phyloP scores from a whole-genome alignment of 192 early-diverging fungal species.

The Globomyces pollinis-pini region DNA sequence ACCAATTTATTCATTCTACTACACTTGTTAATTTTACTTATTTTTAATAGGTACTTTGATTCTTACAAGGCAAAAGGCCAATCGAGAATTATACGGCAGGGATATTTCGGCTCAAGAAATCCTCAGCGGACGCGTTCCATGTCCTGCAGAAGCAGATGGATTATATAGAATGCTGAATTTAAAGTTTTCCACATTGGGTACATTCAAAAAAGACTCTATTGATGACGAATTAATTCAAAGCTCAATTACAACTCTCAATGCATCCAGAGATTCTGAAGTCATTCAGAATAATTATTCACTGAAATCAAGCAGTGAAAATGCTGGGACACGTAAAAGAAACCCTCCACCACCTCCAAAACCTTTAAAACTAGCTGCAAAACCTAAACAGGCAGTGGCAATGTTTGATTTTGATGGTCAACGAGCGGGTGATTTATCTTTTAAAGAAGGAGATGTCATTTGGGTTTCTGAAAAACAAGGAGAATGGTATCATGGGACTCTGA shows the following conservation, averaged over 20 bases:
- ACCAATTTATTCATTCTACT: too few species aligned
- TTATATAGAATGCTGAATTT: conserved; percentile 67
- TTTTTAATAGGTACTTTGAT: too few species aligned
- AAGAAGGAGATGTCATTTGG: conserved; percentile 68
- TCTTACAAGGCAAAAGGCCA: conserved; percentile 75
- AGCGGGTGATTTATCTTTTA: conserved; percentile 63
- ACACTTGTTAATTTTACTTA: too few species aligned
- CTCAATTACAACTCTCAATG: neutral
- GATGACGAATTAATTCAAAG: neutral
- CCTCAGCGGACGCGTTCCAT: conserved; percentile 57
- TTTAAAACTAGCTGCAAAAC: conserved; percentile 23
- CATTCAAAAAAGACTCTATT: neutral
- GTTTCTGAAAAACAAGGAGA: conserved; percentile 54
- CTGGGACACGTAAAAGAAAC: neutral
- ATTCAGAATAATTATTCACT: neutral
- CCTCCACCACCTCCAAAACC: conserved; percentile 40
- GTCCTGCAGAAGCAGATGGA: conserved; percentile 72
- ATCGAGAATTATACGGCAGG: conserved; percentile 72
- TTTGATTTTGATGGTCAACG: conserved; percentile 70
- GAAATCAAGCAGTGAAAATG: neutral
- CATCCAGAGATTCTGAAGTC: neutral
- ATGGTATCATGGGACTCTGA: conserved; percentile 72
- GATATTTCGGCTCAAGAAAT: conserved; percentile 57
- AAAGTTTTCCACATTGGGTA: conserved; percentile 14
- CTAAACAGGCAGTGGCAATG: conserved; percentile 49